phyloP scores from a whole-genome alignment of 2,329 filamentous ascomycete species.

The Talaromyces albobiverticillius region DNA sequence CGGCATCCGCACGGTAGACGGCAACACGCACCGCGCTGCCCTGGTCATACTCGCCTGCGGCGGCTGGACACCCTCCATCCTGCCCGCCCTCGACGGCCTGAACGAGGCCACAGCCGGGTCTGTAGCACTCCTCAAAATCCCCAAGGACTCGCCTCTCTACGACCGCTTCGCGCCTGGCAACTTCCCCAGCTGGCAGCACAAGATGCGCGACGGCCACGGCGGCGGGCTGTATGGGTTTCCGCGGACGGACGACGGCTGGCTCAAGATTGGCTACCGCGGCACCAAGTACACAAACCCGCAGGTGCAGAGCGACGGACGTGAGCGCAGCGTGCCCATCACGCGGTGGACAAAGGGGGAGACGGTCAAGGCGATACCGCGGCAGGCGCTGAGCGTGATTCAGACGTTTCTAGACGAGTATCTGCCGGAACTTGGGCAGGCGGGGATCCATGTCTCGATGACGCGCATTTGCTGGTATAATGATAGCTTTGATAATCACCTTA shows the following conservation, averaged over 20 bases:
- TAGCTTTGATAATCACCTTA: constrained; percentile 54
- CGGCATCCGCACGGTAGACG: constrained; percentile 42
- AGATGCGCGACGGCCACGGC: constrained; percentile 31
- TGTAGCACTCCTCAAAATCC: constrained; percentile 46
- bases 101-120: constrained; percentile 51
- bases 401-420: constrained; percentile 40
- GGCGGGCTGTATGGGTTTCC: constrained; percentile 52
- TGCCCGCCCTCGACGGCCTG: constrained; percentile 41
- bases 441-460: constrained; percentile 41
- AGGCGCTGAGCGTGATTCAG: constrained; percentile 26
- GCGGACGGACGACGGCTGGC: constrained; percentile 38
- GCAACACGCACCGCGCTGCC: constrained; percentile 28
- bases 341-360: constrained; percentile 26
- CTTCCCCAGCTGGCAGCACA: constrained; percentile 48
- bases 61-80: constrained; percentile 43
- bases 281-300: constrained; percentile 51
- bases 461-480: constrained; percentile 59
- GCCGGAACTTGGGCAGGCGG: constrained; percentile 40
- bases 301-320: constrained; percentile 32
- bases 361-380: constrained; percentile 23
- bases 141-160: constrained; percentile 36
- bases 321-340: constrained; percentile 42
- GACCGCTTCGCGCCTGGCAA: constrained; percentile 40
- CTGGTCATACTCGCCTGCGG: constrained; percentile 43
- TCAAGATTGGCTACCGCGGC: constrained; percentile 52